Conservation (phyloP, 2,329 filamentous ascomycete genomes). For the Cladosporium austrohemisphaericum region DNA sequence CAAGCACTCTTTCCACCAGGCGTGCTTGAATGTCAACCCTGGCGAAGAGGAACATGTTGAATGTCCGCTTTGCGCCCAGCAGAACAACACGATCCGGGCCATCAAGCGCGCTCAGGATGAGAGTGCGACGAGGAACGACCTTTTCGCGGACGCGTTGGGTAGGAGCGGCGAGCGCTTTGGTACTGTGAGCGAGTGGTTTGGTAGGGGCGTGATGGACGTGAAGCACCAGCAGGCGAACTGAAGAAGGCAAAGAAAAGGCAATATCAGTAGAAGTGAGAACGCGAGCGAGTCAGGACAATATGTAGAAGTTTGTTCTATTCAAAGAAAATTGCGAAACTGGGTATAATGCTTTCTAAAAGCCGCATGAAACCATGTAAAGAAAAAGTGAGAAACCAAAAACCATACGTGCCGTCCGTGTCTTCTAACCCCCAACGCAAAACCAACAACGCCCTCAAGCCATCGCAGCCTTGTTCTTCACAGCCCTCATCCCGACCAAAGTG, state of each 20-base stretch:
- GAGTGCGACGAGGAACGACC: slow-evolving; percentile 78
- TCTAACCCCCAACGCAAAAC: too few species aligned
- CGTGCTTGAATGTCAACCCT: slow-evolving; percentile 65
- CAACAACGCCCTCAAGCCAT: too few species aligned
- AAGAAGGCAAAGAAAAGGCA: neutral
- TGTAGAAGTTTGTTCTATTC: too few species aligned
- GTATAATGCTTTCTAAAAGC: slow-evolving; percentile 8
- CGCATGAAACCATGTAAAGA: neutral
- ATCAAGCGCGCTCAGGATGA: slow-evolving; percentile 84
- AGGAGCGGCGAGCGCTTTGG: slow-evolving; percentile 70
- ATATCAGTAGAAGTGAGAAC: neutral
- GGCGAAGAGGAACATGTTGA: slow-evolving; percentile 61
- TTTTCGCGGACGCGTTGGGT: slow-evolving; percentile 78
- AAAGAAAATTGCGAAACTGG: neutral
- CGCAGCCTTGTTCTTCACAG: slow-evolving; percentile 47
- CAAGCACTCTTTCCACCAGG: slow-evolving; percentile 94
- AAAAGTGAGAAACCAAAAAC: neutral
- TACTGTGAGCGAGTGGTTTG: slow-evolving; percentile 94
- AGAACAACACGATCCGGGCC: slow-evolving; percentile 83
- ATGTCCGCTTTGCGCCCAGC: slow-evolving; percentile 78
- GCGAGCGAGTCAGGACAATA: too few species aligned
- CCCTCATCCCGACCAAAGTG: slow-evolving; percentile 52
- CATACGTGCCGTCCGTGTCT: neutral
- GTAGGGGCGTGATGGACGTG: slow-evolving; percentile 78
- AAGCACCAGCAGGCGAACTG: slow-evolving; percentile 7